Conservation (phyloP, 306 rosid species). For the apple (Malus domestica) region DNA sequence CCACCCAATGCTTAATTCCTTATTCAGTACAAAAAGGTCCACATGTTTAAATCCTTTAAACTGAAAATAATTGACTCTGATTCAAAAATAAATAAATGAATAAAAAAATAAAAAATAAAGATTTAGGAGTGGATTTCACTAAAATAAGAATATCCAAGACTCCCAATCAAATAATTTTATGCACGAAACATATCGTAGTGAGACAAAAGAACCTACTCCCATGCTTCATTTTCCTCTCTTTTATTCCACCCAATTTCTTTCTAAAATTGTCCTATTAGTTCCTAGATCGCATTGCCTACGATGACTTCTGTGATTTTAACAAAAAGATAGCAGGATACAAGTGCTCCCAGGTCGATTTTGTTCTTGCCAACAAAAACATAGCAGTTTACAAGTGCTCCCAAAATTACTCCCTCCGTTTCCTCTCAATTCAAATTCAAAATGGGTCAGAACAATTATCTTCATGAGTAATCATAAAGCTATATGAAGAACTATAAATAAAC, state of each 20-base stretch:
- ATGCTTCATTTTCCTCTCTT: neutral
- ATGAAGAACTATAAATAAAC: neutral
- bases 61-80: neutral
- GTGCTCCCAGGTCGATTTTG: neutral
- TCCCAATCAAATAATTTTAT: neutral
- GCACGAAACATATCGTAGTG: neutral
- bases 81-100: neutral
- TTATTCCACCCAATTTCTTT: neutral
- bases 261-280: neutral
- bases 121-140: neutral
- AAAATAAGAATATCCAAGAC: neutral
- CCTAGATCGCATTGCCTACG: neutral
- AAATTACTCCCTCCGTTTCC: neutral
- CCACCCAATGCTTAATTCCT: neutral
- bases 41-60: neutral
- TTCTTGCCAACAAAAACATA: neutral
- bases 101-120: no score
- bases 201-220: neutral
- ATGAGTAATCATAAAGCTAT: neutral
- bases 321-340: neutral
- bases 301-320: neutral
- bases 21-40: neutral
- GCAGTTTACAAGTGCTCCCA: neutral
- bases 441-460: neutral
- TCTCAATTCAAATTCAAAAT: neutral